Base-by-base conservation (phyloP, 2,329 filamentous ascomycete species). In the Corynespora cassiicola region DNA sequence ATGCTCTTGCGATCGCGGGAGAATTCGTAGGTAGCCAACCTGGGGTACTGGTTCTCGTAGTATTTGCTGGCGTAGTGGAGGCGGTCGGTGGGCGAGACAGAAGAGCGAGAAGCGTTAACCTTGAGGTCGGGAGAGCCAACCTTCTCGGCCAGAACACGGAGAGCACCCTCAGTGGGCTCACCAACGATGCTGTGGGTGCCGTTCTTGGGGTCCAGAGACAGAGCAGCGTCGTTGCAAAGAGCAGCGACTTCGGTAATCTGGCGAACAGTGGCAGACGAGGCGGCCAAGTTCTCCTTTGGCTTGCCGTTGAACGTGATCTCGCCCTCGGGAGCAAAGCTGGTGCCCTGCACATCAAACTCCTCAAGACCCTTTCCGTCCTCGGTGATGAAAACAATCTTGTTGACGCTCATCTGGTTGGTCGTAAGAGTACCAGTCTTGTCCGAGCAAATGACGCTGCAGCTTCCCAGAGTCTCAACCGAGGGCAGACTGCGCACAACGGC, bases 351-450 rank as follows among this genome's bases (percentile, higher is more conserved):
- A 45, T 94, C 86, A 31, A 96, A 79, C 66, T 96, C 91, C 57
- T 91, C 88, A 16, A 97, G 76, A 42, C 82, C 85, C 36, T 75
- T 81, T 31, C 89, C 91, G 43, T 80, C 71, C 52, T 87, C 83
- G 58, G 82, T 85, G 54, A 99, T 78, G 65, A 91, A 89, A 31
- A 96, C 88, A 39, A 97, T 74, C 72, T 92, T 95, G 76, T 85
- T 94, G 39, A 96, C 94, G 64, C 94, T 97, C 94, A 99, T 99
- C 73, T 97, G 91, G 74, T 99, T 99, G 25, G 94, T 99, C 8
- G 94, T 99, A 65, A 99, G 75, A 31, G 94, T 99, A 56, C 94
- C 95, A 5, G 94, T 99, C 79, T 99, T 99, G 78, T 99, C 94
- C 4, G 95, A 99, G 77, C 95, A 99, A 67, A 99, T 96, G 40